phyloP scores from a whole-genome alignment of 257 asterid genomes.

The Scutellaria barbata region DNA sequence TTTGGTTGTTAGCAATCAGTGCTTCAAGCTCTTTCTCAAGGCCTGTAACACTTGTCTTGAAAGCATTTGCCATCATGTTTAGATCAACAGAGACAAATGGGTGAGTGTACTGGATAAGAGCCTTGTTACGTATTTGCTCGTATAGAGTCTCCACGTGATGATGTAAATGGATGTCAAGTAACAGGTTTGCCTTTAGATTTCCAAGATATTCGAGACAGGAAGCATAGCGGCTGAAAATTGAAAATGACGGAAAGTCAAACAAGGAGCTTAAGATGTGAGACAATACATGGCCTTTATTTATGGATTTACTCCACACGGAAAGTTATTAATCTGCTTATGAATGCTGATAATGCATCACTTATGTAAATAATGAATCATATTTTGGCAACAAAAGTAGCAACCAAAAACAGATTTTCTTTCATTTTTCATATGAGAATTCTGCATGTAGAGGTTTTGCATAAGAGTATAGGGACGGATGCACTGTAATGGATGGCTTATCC shows the following conservation, averaged over 20 bases:
- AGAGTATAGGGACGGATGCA: neutral
- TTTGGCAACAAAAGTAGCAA: too few species aligned
- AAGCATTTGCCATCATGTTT: slow-evolving; percentile 86
- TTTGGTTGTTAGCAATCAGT: slow-evolving; percentile 73
- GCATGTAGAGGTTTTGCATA: neutral
- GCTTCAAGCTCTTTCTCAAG: slow-evolving; percentile 92
- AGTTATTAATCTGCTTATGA: neutral
- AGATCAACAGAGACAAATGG: slow-evolving; percentile 87
- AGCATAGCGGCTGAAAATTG: slow-evolving; percentile 75
- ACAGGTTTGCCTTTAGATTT: slow-evolving; percentile 69
- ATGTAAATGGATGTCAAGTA: slow-evolving; percentile 87
- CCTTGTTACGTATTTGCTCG: slow-evolving; percentile 85
- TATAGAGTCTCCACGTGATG: slow-evolving; percentile 84
- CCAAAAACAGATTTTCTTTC: too few species aligned
- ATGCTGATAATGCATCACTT: slow-evolving; percentile 9
- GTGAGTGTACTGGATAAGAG: slow-evolving; percentile 85
- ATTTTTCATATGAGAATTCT: too few species aligned
- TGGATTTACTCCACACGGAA: neutral
- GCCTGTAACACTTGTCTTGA: slow-evolving; percentile 67
- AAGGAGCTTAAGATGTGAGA: slow-evolving; percentile 13
- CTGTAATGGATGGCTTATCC: neutral
- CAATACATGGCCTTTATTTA: neutral
- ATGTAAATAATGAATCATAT: neutral
- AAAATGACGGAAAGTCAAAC: slow-evolving; percentile 6
- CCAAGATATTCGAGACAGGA: slow-evolving; percentile 83